phyloP scores from a whole-genome alignment of 164 flowering plant species.

The Magnolia changhungtana region DNA sequence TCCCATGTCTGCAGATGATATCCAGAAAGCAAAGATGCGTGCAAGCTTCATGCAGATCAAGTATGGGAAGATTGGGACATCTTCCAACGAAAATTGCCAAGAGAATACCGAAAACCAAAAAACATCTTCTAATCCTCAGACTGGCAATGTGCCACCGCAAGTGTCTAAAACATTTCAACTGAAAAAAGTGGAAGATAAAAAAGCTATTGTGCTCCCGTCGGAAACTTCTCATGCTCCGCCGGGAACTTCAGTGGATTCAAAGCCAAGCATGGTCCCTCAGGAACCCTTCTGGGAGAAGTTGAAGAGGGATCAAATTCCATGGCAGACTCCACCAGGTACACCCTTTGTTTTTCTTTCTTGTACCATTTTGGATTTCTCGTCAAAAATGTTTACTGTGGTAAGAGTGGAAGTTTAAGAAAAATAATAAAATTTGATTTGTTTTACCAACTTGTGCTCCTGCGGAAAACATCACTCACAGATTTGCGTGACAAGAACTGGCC shows the following conservation, averaged over 20 bases:
- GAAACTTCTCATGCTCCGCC: slow-evolving; percentile 14
- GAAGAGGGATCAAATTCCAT: slow-evolving; percentile 57
- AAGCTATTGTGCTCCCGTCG: slow-evolving; percentile 20
- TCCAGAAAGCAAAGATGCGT: slow-evolving; percentile 94
- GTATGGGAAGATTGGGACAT: slow-evolving; percentile 39
- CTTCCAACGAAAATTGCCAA: slow-evolving; percentile 5
- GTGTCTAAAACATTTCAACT: slow-evolving; percentile 27
- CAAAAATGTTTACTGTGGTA: slow-evolving; percentile 11
- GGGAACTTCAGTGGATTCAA: slow-evolving; percentile 19
- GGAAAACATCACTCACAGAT: neutral
- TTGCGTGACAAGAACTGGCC: neutral
- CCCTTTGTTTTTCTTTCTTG: slow-evolving; percentile 14
- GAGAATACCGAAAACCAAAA: slow-evolving; percentile 32
- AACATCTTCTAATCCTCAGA: slow-evolving; percentile 24
- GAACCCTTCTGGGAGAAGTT: slow-evolving; percentile 44
- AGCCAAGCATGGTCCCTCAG: slow-evolving; percentile 22
- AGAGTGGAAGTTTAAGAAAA: neutral
- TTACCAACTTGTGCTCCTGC: neutral
- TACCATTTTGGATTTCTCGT: slow-evolving; percentile 8
- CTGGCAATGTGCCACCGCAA: slow-evolving; percentile 13
- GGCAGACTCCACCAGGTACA: slow-evolving; percentile 92
- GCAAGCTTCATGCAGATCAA: slow-evolving; percentile 80
- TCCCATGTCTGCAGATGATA: slow-evolving; percentile 96
- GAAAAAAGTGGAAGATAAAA: slow-evolving; percentile 41
- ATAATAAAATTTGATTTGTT: neutral